These are phyloP conservation scores for Niebla homalea DNA, from an alignment of 495 filamentous ascomycete genomes.

Conservation along the genomic window DNA sequence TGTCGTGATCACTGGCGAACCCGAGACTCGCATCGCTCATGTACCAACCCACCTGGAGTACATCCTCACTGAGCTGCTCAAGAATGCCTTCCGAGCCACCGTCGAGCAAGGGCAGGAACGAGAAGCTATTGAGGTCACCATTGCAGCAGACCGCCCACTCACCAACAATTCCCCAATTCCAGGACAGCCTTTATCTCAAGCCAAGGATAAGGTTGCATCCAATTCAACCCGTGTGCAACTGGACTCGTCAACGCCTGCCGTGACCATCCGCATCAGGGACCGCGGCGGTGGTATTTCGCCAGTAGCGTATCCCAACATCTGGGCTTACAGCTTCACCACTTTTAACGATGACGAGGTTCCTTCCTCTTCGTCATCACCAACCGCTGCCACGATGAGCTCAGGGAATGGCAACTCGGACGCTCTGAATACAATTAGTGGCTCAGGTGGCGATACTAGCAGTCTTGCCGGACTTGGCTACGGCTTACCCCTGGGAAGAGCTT, in stretches of 20 bases:
- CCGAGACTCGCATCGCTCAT: conserved; percentile 71
- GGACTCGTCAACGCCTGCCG: conserved; percentile 55
- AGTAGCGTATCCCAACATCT: conserved; percentile 71
- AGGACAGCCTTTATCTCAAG: neutral
- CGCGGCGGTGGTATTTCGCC: conserved; percentile 85
- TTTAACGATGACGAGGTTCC: conserved; percentile 54
- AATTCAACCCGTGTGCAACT: conserved; percentile 4
- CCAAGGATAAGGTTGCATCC: neutral
- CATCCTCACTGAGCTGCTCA: conserved; percentile 88
- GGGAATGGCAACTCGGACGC: conserved; percentile 46
- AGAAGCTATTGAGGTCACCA: conserved; percentile 80
- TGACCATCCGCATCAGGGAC: conserved; percentile 91
- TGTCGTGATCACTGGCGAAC: conserved; percentile 68
- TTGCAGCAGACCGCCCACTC: conserved; percentile 64
- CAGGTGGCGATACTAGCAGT: conserved; percentile 52
- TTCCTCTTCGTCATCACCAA: neutral
- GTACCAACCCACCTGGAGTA: conserved; percentile 94
- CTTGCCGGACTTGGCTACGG: conserved; percentile 93
- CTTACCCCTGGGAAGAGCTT: conserved; percentile 77
- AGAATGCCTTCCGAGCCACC: conserved; percentile 90
- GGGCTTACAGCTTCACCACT: conserved; percentile 93
- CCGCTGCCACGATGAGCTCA: conserved; percentile 5
- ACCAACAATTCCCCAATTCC: conserved; percentile 17
- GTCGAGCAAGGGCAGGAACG: conserved; percentile 67
- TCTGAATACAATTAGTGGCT: conserved; percentile 56